Conservation (phyloP, 2,329 filamentous ascomycete species). For the Aspergillus eucalypticola region DNA sequence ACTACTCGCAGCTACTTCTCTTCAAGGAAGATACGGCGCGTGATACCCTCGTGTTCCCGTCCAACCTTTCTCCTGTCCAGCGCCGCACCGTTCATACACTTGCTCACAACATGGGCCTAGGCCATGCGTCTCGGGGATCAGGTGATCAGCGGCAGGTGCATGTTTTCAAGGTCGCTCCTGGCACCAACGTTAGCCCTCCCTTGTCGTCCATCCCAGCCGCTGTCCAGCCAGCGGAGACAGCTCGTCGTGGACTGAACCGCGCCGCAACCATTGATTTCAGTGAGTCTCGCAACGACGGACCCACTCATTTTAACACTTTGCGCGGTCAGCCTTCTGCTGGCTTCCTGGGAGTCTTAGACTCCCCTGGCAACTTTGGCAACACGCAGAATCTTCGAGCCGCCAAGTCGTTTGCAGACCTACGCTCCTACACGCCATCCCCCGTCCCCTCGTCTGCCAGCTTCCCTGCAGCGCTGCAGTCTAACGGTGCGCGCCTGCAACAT, state of each 20-base stretch:
- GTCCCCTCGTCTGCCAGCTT: constrained; percentile 88
- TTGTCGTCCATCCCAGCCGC: constrained; percentile 62
- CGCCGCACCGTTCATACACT: constrained; percentile 90
- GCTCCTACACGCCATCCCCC: constrained; percentile 92
- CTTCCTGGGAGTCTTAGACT: constrained; percentile 85
- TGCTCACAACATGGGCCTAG: constrained; percentile 90
- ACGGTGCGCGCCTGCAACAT: constrained; percentile 60
- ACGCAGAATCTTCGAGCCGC: constrained; percentile 83
- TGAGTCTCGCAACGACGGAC: constrained; percentile 71
- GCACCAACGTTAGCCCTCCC: constrained; percentile 60
- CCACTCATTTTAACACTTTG: constrained; percentile 72
- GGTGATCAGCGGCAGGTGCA: constrained; percentile 88
- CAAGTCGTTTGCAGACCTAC: constrained; percentile 94
- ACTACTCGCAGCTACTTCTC: constrained; percentile 84
- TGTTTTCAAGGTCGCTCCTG: constrained; percentile 65
- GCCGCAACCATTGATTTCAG: constrained; percentile 98
- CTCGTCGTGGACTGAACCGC: constrained; percentile 82
- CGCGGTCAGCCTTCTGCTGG: constrained; percentile 73
- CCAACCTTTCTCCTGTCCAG: constrained; percentile 76
- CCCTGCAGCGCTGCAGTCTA: constrained; percentile 65
- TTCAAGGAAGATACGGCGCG: constrained; percentile 79
- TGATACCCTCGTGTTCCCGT: constrained; percentile 81
- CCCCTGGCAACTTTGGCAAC: constrained; percentile 66
- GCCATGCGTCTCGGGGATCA: constrained; percentile 85
- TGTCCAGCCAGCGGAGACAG: constrained; percentile 70